These are phyloP conservation scores for Fusarium agapanthi DNA, from an alignment of 2,329 filamentous ascomycete genomes.

Conservation along the genomic window DNA sequence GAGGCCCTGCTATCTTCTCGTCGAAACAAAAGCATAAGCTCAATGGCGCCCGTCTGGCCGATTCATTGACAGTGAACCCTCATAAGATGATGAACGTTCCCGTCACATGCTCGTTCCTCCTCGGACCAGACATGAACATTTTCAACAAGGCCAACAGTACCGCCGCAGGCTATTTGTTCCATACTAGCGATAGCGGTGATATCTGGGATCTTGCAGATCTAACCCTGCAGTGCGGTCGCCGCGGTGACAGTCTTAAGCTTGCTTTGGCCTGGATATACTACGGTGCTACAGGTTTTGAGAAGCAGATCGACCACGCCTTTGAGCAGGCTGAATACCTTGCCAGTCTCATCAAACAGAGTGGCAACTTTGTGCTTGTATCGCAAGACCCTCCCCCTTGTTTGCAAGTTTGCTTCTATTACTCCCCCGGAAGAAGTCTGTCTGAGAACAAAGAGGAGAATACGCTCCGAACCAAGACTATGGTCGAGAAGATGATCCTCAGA, in stretches of 20 bases:
- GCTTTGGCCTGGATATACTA: constrained; percentile 92
- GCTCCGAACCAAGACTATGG: constrained; percentile 58
- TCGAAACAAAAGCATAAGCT: constrained; percentile 70
- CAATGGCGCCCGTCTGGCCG: constrained; percentile 74
- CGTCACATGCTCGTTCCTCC: constrained; percentile 88
- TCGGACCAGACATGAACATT: constrained; percentile 76
- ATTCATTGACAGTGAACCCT: constrained; percentile 88
- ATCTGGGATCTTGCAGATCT: constrained; percentile 91
- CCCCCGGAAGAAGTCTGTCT: constrained; percentile 60
- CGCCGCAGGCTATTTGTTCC: constrained; percentile 86
- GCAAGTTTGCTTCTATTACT: constrained; percentile 95
- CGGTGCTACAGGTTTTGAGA: constrained; percentile 76
- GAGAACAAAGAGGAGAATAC: constrained; percentile 57
- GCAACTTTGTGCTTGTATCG: constrained; percentile 76
- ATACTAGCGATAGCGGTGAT: constrained; percentile 64
- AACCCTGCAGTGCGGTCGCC: constrained; percentile 90
- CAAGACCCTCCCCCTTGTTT: constrained; percentile 84
- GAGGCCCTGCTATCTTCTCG: constrained; percentile 83
- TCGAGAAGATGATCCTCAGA: constrained; percentile 55
- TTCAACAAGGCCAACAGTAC: constrained; percentile 89
- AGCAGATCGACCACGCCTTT: constrained; percentile 77
- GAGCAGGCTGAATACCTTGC: constrained; percentile 75
- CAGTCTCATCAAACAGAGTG: constrained; percentile 59
- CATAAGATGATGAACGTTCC: constrained; percentile 98
- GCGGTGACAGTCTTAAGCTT: constrained; percentile 86